These are phyloP conservation scores for Tricholoma flavovirens DNA, from an alignment of 768 basidiomycete genomes.

Conservation along the genomic window DNA sequence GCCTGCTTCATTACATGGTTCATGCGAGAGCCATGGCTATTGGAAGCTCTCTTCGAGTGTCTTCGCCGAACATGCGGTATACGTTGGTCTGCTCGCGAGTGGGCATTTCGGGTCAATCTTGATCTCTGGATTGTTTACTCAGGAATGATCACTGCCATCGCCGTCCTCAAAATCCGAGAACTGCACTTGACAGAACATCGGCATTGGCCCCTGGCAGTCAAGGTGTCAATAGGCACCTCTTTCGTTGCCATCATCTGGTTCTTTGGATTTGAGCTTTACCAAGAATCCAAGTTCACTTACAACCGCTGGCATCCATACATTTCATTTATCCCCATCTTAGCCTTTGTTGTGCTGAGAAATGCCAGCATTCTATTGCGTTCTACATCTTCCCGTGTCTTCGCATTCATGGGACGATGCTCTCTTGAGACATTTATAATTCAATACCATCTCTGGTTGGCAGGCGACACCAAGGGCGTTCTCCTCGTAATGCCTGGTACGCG, in stretches of 20 bases:
- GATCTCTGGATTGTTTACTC: conserved; percentile 87
- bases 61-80: conserved; percentile 66
- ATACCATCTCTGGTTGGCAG: conserved; percentile 83
- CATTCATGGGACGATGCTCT: conserved; percentile 81
- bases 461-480: conserved; percentile 77
- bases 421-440: conserved; percentile 91
- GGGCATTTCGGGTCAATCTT: conserved; percentile 83
- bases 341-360: conserved; percentile 74
- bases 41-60: conserved; percentile 59
- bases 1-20: conserved; percentile 58
- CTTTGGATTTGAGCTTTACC: conserved; percentile 72
- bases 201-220: conserved; percentile 54
- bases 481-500: conserved; percentile 69
- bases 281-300: conserved; percentile 79
- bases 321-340: conserved; percentile 74
- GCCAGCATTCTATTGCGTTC: conserved; percentile 67
- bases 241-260: conserved; percentile 63
- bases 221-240: conserved; percentile 44
- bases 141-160: conserved; percentile 77
- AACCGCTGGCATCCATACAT: conserved; percentile 82
- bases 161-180: conserved; percentile 71
- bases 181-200: conserved; percentile 62
- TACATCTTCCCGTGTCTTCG: conserved; percentile 60
- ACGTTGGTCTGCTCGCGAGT: conserved; percentile 81
- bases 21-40: conserved; percentile 56